A percentile compares a stretch with the other conserved stretches of the same genome.
phyloP scores from a whole-genome alignment of 2,329 filamentous ascomycete genomes.

The Pseudogymnoascus sp. region DNA sequence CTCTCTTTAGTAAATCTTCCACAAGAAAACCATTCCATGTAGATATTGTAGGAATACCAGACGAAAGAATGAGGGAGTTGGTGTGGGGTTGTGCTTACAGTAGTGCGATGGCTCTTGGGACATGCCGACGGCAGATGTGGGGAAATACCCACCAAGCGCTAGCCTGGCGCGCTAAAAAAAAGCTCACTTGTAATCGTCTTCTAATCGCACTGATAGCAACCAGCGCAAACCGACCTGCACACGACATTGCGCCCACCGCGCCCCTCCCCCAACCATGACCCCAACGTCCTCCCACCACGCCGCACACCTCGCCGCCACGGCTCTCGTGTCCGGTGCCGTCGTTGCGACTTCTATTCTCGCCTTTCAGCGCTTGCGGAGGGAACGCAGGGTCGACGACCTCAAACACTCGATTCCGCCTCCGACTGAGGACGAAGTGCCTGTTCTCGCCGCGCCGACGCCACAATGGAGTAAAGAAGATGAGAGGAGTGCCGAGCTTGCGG shows the following conservation, averaged over 20 bases:
- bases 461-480: slow-evolving; percentile 52
- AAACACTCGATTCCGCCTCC: slow-evolving; percentile 52
- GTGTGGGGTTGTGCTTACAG: too few species aligned
- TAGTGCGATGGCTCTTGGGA: too few species aligned
- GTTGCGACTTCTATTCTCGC: slow-evolving; percentile 55
- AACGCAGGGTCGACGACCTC: slow-evolving; percentile 47
- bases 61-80: too few species aligned
- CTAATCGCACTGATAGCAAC: not conserved
- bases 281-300: not conserved
- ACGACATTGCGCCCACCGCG: not conserved
- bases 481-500: slow-evolving; percentile 51
- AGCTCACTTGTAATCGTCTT: not conserved
- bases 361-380: slow-evolving; percentile 52
- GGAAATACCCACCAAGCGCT: not conserved
- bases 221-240: not conserved
- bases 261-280: not conserved
- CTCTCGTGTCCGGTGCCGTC: slow-evolving; percentile 55
- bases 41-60: not conserved
- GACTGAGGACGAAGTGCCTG: slow-evolving; percentile 28
- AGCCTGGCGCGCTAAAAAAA: not conserved
- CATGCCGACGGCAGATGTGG: too few species aligned
- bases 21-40: not conserved
- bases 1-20: not conserved
- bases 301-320: slow-evolving; percentile 61
- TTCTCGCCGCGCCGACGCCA: slow-evolving; percentile 32